Conservation (phyloP, 164 flowering plant species). For the Vitis amurensis region DNA sequence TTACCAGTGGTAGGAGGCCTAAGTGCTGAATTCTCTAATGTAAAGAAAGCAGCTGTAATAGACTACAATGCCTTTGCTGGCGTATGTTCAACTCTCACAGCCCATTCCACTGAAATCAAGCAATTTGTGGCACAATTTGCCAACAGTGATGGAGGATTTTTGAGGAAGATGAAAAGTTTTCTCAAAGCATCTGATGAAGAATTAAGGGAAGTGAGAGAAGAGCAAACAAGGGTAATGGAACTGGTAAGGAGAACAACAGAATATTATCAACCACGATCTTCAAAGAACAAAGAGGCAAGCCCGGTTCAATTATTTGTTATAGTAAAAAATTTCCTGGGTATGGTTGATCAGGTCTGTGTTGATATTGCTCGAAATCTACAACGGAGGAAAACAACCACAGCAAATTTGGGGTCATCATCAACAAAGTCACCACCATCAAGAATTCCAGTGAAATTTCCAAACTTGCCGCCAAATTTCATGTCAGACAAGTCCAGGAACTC, state of each 20-base stretch:
- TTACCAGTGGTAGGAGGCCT: conserved; percentile 41
- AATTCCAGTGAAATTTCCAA: conserved; percentile 22
- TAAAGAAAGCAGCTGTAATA: conserved; percentile 37
- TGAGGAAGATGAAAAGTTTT: conserved; percentile 28
- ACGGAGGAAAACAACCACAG: conserved; percentile 15
- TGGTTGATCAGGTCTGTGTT: conserved; percentile 45
- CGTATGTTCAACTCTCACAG: conserved; percentile 23
- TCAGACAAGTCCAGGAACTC: conserved; percentile 22
- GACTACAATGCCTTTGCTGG: conserved; percentile 28
- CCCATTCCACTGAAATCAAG: conserved; percentile 19
- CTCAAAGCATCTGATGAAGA: conserved; percentile 31
- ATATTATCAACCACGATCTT: conserved; percentile 41
- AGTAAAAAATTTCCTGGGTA: conserved; percentile 38
- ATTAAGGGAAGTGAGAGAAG: conserved; percentile 21
- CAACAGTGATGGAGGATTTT: conserved; percentile 21
- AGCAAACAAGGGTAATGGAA: conserved; percentile 34
- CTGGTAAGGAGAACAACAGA: conserved; percentile 41
- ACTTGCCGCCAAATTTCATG: conserved; percentile 37
- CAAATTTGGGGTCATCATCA: conserved; percentile 13
- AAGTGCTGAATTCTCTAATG: conserved; percentile 41
- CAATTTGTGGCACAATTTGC: conserved; percentile 14
- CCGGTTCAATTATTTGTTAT: conserved; percentile 40
- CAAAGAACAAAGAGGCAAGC: conserved; percentile 14
- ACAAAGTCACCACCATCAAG: conserved; percentile 8
- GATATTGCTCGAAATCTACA: conserved; percentile 39